These are phyloP conservation scores for Chlorella sp. DNA, from an alignment of 139 green algal genomes.

Conservation along the genomic window DNA sequence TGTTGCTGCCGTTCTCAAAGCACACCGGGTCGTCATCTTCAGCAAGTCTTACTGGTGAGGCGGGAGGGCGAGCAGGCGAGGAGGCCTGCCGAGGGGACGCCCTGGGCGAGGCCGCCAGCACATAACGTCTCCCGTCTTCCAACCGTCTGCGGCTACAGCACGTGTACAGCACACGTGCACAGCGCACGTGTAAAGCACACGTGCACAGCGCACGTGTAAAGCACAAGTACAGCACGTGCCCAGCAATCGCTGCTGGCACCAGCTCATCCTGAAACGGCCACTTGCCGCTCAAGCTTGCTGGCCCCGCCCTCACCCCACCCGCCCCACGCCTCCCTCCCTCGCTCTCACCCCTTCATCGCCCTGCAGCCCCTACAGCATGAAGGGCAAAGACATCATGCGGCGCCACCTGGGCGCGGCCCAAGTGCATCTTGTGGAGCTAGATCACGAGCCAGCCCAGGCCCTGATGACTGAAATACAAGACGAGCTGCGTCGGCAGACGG, in stretches of 20 bases:
- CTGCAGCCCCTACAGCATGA: slow-evolving; percentile 4
- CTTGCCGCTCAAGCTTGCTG: no score
- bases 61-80: neutral
- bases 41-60: slow-evolving; percentile 16
- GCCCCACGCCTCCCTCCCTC: neutral
- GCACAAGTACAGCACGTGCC: no score
- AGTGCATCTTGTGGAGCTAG: slow-evolving; percentile 44
- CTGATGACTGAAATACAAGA: slow-evolving; percentile 58
- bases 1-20: neutral
- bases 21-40: slow-evolving; percentile 13
- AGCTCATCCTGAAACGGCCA: no score
- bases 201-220: no score
- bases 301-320: neutral
- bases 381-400: slow-evolving; percentile 26
- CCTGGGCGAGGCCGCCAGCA: no score
- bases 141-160: no score
- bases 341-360: neutral
- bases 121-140: no score
- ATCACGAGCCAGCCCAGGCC: slow-evolving; percentile 21
- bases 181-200: no score
- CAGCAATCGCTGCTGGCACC: no score
- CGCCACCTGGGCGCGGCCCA: neutral
- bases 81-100: neutral
- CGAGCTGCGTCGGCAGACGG: slow-evolving; percentile 52
- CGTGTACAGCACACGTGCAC: no score